Evolutionary conservation across 345 rosid species (phyloP), one percentile per base, ranked within the genome.

Genomic region (Bretschneidera sinensis): DNA sequence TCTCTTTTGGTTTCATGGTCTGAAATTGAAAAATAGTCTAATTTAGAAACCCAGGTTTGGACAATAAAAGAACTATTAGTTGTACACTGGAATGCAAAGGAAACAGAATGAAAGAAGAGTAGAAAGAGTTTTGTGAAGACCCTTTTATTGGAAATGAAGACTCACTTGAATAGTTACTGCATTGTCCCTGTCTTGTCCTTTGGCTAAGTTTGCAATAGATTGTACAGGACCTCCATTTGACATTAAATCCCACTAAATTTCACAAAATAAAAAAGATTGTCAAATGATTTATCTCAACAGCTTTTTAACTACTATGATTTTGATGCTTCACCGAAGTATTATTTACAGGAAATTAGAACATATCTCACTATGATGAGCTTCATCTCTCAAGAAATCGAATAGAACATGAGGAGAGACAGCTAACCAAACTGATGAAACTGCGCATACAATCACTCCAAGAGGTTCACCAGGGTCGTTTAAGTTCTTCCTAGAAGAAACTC

Each of bases 171-270:
- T 80, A 24, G 87, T 73, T 50, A 88, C 99, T 64, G 97, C 78
- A 68, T 94, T 94, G 72, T 96, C 99, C 28, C 96, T 81, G 73
- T 90, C 92, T 81, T 90, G 87, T 31, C 99, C 99, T 70, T 94
- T 88, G 28, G 96, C 74, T 62, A 94, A 73, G 71, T 81, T 86
- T 61, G 89, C 99, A 21, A 85, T 79, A 25, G 91, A 76, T 66
- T 85, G 88, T 5, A 82, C 92, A 9, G 83, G 73, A 21, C 80
- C 87, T 61, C 87, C 95, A 34, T 63, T 84, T 47, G 85, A 78
- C 81, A 86, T 79, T 70, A 85, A 73, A 75, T 94, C 99, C 97
- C 99, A 94, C 99, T 94, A 59, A 15, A 57, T 59, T 67, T 57
- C n/a, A 31, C 51, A 34, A 50, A 59, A 47, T 16, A 10, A 47